Conservation (phyloP, 495 filamentous ascomycete genomes). For the Umbilicaria muhlenbergii region DNA sequence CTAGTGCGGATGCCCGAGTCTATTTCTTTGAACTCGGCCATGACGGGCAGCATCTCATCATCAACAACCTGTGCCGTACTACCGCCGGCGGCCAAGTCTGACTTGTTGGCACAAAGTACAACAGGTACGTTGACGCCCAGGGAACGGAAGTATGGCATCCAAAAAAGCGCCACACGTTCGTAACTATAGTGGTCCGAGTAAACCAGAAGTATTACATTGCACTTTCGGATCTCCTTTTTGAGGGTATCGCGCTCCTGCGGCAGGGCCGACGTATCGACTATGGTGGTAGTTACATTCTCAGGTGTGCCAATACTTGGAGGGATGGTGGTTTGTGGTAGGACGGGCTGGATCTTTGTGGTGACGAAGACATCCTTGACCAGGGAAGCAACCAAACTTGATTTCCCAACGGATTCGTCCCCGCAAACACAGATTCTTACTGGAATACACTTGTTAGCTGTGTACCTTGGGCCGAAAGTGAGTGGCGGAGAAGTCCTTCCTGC, state of each 20-base stretch:
- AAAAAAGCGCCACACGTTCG: constrained; percentile 91
- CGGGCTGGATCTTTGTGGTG: constrained; percentile 80
- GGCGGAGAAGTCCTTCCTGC: too few relatives aligned
- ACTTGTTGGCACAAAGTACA: constrained; percentile 92
- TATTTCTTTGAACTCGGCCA: constrained; percentile 98
- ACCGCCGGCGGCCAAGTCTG: constrained; percentile 58
- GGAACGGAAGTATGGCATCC: constrained; percentile 93
- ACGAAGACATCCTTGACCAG: constrained; percentile 92
- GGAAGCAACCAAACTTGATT: constrained; percentile 36
- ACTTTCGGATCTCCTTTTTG: constrained; percentile 86
- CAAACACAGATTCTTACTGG: constrained; percentile 87
- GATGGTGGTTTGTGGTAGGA: constrained; percentile 87
- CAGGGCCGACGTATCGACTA: constrained; percentile 91
- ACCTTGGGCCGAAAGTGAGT: too few relatives aligned
- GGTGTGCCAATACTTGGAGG: constrained; percentile 76
- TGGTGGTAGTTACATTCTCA: constrained; percentile 86
- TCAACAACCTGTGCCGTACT: constrained; percentile 69
- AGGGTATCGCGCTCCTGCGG: constrained; percentile 82
- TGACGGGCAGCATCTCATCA: constrained; percentile 96
- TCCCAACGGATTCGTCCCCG: constrained; percentile 68
- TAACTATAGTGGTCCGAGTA: constrained; percentile 99
- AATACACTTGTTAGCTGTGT: too few relatives aligned
- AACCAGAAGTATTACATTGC: constrained; percentile 91
- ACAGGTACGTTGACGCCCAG: constrained; percentile 98
- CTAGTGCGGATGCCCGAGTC: constrained; percentile 94